Conservation (phyloP, 495 filamentous ascomycete genomes). For the Trichoderma orchidacearum region DNA sequence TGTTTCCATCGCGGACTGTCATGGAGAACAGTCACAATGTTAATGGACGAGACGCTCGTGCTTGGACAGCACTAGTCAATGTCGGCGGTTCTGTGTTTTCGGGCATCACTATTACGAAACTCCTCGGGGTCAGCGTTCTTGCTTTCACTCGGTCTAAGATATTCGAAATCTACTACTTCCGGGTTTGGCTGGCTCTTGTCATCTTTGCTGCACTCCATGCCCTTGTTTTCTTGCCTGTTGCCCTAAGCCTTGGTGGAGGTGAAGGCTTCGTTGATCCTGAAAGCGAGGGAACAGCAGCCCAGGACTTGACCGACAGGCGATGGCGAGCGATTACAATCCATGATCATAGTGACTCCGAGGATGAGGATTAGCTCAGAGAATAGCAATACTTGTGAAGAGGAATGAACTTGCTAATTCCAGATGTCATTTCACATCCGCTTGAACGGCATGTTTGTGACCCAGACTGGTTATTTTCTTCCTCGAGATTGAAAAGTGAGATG, state of each 20-base stretch:
- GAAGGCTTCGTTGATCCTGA: constrained; percentile 80
- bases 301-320: constrained; percentile 49
- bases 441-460: too few species aligned
- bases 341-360: constrained; percentile 23
- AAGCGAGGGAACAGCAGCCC: constrained; percentile 69
- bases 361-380: constrained; percentile 12
- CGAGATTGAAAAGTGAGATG: too few species aligned
- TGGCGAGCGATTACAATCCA: constrained; percentile 24
- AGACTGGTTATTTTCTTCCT: too few species aligned
- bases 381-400: not conserved
- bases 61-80: constrained; percentile 85
- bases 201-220: constrained; percentile 80
- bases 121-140: constrained; percentile 81
- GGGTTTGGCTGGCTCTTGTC: constrained; percentile 87
- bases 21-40: constrained; percentile 59
- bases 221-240: constrained; percentile 83
- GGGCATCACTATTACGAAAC: constrained; percentile 91
- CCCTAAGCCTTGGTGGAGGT: constrained; percentile 74
- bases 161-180: constrained; percentile 98
- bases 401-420: too few species aligned
- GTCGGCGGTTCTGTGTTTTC: constrained; percentile 90
- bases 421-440: too few species aligned
- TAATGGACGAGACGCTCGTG: constrained; percentile 67
- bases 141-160: constrained; percentile 96
- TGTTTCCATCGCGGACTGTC: constrained; percentile 67